Evolutionary conservation across 163 green algal genomes (phyloP), one percentile per base, ranked within the genome.

Genomic region (Picocystis sp.): DNA sequence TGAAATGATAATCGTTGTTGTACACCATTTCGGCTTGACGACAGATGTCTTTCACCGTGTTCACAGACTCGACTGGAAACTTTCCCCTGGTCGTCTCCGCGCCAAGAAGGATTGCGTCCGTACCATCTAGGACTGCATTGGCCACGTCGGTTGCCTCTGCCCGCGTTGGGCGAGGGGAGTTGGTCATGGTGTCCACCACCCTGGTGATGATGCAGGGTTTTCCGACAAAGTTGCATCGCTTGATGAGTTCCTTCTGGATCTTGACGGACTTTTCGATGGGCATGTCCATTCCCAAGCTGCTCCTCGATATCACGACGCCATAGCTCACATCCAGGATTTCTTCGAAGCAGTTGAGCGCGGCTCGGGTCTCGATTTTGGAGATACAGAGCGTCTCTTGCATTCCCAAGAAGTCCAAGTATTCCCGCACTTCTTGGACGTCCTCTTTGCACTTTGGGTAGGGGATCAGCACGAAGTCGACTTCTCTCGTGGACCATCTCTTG

Each of bases 201-300:
- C 82, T 73, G 11, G 83, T 92, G 60, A 93, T 79, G 22, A 93
- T 51, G 17, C 71, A 66, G 6, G 83, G 82, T 69, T 90, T 89
- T 58, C 80, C 80, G 34, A 90, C 60, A 52, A 87, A 60, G 71
- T 85, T 92, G 77, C 77, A 87, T 21, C 66, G 64, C 22, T 61
- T 53, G 47, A 92, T 78, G 50, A 83, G 59, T 14, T 63, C 78
- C 72, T 94, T 94, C 70, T 94, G 85, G 35, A 94, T 67, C 6
- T 81, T 38, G 0, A 76, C 59, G 62, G 78, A 77, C 50, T 72
- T 70, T 55, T 75, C 70, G 22, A 64, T 45, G 17, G 64, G 50
- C 41, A 81, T 74, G 58, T 94, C 84, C 60, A 92, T 69, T 5
- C 84, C 84, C 54, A 94, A 63, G 74, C 91, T 94, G 62, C 83